Evolutionary conservation across 2,329 filamentous ascomycete genomes (phyloP).

Genomic region (Aspergillus sergii): DNA sequence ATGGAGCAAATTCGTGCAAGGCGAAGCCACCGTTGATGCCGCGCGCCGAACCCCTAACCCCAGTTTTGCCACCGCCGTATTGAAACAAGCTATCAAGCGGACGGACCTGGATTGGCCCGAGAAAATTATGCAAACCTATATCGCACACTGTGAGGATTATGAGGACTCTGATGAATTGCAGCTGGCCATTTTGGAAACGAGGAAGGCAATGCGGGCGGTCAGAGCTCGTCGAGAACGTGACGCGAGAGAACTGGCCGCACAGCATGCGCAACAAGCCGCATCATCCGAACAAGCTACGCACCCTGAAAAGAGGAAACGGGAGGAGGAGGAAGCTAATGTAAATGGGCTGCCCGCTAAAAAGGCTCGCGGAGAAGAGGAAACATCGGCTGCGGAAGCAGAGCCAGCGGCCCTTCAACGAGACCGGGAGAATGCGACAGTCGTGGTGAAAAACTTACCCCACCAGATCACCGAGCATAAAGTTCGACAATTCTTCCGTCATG

Average conservation of each 20-base stretch:
- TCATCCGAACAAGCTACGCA: slow-evolving; percentile 28
- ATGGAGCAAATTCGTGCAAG: slow-evolving; percentile 61
- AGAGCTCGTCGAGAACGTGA: slow-evolving; percentile 67
- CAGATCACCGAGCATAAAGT: slow-evolving; percentile 72
- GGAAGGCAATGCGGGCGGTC: slow-evolving; percentile 67
- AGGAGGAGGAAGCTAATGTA: slow-evolving; percentile 55
- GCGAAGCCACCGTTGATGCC: slow-evolving; percentile 55
- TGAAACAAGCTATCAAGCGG: slow-evolving; percentile 69
- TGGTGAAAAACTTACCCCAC: slow-evolving; percentile 74
- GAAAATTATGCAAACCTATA: slow-evolving; percentile 50
- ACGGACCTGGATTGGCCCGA: slow-evolving; percentile 54
- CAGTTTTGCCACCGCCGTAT: slow-evolving; percentile 71
- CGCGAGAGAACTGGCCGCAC: slow-evolving; percentile 58
- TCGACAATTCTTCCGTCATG: slow-evolving; percentile 84
- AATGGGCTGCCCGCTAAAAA: slow-evolving; percentile 67
- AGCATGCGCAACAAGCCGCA: slow-evolving; percentile 26
- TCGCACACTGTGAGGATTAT: slow-evolving; percentile 76
- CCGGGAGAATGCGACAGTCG: slow-evolving; percentile 83
- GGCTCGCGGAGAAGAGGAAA: slow-evolving; percentile 53
- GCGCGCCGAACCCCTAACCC: slow-evolving; percentile 66
- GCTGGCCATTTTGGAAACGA: slow-evolving; percentile 70
- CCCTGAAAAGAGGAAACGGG: slow-evolving; percentile 70
- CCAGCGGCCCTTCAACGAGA: slow-evolving; percentile 67
- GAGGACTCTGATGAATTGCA: slow-evolving; percentile 77
- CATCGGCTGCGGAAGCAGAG: slow-evolving; percentile 36